Evolutionary conservation across 176 grass and related monocot species (phyloP), one percentile per base, ranked within the genome.

Genomic region (Lolium perenne): DNA sequence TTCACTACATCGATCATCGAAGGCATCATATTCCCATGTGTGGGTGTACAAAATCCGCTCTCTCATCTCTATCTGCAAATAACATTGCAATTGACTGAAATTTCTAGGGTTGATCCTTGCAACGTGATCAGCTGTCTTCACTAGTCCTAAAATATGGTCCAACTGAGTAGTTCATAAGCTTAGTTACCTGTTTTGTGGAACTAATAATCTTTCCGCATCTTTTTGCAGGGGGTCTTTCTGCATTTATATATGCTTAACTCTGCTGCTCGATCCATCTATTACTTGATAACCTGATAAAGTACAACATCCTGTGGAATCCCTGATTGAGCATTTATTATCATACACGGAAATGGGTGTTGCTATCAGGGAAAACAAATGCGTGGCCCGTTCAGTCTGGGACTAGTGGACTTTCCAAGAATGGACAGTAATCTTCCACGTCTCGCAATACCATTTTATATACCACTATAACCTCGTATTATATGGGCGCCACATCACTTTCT

Each of bases 401-500:
- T 21, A 78, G 72, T 83, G 86, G 84, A 86, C 62, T 83, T 89
- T 87, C 82, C 84, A 84, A 86, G 64, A 85, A 91, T 9, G 87
- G 95, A 85, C 84, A 66, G 23, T 43, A 85, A 84, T 82, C 63
- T 72, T 78, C 85, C 92, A 90, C 89, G 87, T 95, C 87, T 82
- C 16, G 70, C 32, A 78, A 59, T 80, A 77, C 35, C 60, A 70
- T 82, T 50, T 76, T 79, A 77, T 77, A 84, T 72, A 62, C 21
- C 74, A 18, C 55, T 35, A 87, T 40, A 91, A 93, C 91, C 91
- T 97, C 89, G 91, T 97, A 91, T 84, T n/a, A 78, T 84, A 80
- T 87, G 71, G 88, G 76, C 17, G 43, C 75, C 86, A 82, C 53
- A 67, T 85, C 82, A 74, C 25, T 6, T n/a, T 20, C 49, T 5